Evolutionary conservation across 345 rosid genomes (phyloP), one percentile per base, ranked within the genome.

Genomic region (Cardamine resedifolia): DNA sequence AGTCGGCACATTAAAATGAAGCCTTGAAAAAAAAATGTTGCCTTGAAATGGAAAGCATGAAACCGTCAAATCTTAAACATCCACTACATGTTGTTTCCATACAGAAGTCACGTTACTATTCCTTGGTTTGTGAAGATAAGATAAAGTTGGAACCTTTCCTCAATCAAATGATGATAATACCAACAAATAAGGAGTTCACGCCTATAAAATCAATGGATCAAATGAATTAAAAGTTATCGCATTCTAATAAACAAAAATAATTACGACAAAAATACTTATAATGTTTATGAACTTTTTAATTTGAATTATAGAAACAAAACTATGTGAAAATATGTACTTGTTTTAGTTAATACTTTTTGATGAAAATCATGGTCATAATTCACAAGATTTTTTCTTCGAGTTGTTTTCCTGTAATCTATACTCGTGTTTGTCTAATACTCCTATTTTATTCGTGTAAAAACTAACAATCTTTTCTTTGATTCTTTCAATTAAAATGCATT

Each of bases 41-140:
- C n/a, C n/a, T 58, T 66, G 26, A 58, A 65, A 55, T 64, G 77
- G 66, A 64, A 74, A 74, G 52, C 53, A 66, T 66, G 60, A 74
- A 74, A 74, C 24, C 19, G 18, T 74, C 72, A 58, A 57, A 66
- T 66, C 59, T 48, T 53, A 39, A 66, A 48, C 65, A 68, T 52
- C 70, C 77, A 65, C 72, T 65, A 58, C 19, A 36, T 1, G 26
- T 73, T 73, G 30, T 73, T 23, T 45, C 71, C 72, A 55, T 14
- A 39, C 6, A 44, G 4, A 51, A 27, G 20, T 19, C 36, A 9
- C 3, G 28, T 16, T 56, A 51, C 39, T 14, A 34, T 28, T 56
- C 33, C 27, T 19, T 48, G 43, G 50, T 39, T 21, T n/a, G n/a
- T 31, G 8, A 28, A 62, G 50, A 72, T 73, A 53, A 24, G 21